Conservation (phyloP, 768 basidiomycete genomes). For the Panellus pusillus region DNA sequence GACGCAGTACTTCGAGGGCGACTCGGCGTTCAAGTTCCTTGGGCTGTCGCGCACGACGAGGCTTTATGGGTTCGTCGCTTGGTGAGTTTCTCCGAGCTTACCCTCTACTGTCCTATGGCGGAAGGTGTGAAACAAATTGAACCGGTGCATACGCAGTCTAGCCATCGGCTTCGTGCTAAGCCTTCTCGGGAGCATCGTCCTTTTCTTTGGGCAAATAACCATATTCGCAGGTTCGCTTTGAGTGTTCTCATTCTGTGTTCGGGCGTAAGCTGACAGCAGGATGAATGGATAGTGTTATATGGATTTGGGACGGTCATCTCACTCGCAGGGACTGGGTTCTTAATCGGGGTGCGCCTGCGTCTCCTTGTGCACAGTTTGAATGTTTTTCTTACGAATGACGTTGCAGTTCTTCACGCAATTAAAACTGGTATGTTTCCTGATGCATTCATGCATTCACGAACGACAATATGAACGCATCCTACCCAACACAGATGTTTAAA, state of each 20-base stretch:
- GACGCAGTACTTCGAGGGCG: constrained; percentile 83
- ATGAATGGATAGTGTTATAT: constrained; percentile 63
- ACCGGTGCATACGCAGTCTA: constrained; percentile 44
- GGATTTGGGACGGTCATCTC: constrained; percentile 79
- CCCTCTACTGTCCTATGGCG: background rate
- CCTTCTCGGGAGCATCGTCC: constrained; percentile 72
- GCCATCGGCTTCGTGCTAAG: constrained; percentile 77
- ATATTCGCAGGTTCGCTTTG: constrained; percentile 83
- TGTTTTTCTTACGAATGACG: background rate
- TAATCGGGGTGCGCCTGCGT: constrained; percentile 71
- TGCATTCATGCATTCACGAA: background rate
- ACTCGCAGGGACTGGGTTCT: constrained; percentile 85
- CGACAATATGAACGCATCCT: background rate
- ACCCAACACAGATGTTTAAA: constrained; percentile 80
- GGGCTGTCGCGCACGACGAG: constrained; percentile 77
- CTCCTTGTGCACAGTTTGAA: background rate
- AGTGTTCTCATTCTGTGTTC: constrained; percentile 28
- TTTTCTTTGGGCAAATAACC: constrained; percentile 68
- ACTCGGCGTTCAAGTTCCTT: constrained; percentile 82
- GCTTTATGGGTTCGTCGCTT: constrained; percentile 83
- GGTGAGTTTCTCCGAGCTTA: constrained; percentile 52
- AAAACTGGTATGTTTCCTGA: constrained; percentile 58
- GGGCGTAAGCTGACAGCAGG: constrained; percentile 3
- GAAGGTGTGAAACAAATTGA: background rate
- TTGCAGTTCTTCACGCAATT: constrained; percentile 74